phyloP scores from a whole-genome alignment of 257 asterid genomes.

The Prunella vulgaris region DNA sequence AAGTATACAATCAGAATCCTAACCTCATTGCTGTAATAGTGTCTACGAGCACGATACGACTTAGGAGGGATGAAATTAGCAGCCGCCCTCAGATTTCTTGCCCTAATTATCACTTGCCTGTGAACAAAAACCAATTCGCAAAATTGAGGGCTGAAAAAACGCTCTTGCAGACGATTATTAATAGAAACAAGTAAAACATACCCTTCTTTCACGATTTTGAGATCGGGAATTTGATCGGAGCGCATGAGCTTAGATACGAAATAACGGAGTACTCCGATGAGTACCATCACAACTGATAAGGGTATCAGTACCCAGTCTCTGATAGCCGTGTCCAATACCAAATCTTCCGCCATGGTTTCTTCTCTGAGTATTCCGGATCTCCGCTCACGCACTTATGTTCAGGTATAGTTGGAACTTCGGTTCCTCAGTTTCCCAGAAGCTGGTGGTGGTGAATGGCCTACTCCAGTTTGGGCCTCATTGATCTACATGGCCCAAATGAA shows the following conservation, averaged over 20 bases:
- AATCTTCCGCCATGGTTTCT: constrained; percentile 79
- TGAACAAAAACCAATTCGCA: background rate
- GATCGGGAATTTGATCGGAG: constrained; percentile 76
- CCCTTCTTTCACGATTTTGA: constrained; percentile 95
- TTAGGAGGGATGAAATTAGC: constrained; percentile 92
- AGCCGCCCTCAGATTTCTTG: constrained; percentile 87
- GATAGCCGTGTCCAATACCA: constrained; percentile 91
- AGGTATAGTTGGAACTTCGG: background rate
- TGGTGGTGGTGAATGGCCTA: background rate
- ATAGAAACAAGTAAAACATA: constrained; percentile 1
- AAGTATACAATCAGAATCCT: background rate
- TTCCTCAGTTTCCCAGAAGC: background rate
- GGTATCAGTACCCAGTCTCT: constrained; percentile 98
- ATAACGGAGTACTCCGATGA: constrained; percentile 90
- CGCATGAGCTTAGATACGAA: constrained; percentile 93
- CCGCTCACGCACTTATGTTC: background rate
- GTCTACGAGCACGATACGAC: constrained; percentile 83
- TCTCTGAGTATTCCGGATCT: constrained; percentile 24
- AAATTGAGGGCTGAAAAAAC: background rate
- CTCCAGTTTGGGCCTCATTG: constrained; percentile 1
- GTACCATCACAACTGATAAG: constrained; percentile 88
- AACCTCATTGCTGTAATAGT: constrained; percentile 86
- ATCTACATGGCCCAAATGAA: background rate
- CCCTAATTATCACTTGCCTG: constrained; percentile 92
- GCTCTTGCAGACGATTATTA: background rate